Conservation (phyloP, 176 grass and related monocot species). For the Eleusine indica region DNA sequence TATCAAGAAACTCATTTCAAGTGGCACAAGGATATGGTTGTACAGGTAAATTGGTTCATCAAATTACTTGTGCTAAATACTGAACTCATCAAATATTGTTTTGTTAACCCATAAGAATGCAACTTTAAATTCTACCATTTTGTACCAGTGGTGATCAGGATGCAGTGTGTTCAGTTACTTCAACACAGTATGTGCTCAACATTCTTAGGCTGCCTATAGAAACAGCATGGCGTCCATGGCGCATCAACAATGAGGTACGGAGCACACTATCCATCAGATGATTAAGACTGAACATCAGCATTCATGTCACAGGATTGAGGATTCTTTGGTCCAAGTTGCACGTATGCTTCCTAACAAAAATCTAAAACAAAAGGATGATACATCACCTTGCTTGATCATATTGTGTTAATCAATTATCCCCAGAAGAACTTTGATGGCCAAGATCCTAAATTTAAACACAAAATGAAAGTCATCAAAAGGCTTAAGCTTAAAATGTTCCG, state of each 20-base stretch:
- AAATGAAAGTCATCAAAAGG: background rate
- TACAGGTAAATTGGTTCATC: slow-evolving; percentile 52
- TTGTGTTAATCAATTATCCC: background rate
- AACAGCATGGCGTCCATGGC: slow-evolving; percentile 70
- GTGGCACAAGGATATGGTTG: slow-evolving; percentile 61
- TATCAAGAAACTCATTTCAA: slow-evolving; percentile 54
- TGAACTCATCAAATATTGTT: slow-evolving; percentile 12
- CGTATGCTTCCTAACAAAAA: background rate
- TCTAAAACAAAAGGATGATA: background rate
- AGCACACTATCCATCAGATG: slow-evolving; percentile 1
- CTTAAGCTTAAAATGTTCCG: background rate
- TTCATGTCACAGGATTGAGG: background rate
- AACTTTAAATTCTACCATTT: slow-evolving; percentile 20
- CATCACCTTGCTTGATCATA: background rate
- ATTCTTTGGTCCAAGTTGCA: slow-evolving; percentile 3
- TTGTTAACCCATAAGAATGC: background rate
- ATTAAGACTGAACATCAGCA: slow-evolving; percentile 17
- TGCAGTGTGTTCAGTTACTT: slow-evolving; percentile 61
- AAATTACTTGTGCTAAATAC: background rate
- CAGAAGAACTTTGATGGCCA: background rate
- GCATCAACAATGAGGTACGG: slow-evolving; percentile 47
- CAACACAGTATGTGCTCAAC: slow-evolving; percentile 55
- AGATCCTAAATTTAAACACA: background rate
- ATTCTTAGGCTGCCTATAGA: slow-evolving; percentile 49
- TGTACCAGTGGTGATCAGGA: slow-evolving; percentile 62